Evolutionary conservation across 2,329 filamentous ascomycete species (phyloP), one percentile per base, ranked within the genome.

Genomic region (Ophiostoma sp.): DNA sequence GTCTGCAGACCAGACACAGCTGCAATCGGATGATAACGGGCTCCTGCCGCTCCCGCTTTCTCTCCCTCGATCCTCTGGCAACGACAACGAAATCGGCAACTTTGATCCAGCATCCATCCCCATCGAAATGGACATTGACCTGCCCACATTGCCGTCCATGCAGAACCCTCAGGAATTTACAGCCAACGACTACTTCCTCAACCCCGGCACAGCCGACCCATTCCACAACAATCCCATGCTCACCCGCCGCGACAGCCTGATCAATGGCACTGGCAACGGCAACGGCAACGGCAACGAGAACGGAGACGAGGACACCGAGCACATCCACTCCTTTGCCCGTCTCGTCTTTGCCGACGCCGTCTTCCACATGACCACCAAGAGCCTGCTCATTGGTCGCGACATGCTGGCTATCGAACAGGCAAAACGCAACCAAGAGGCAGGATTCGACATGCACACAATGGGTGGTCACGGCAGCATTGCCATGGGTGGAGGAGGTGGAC

Each of bases 311-410:
- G 76, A 78, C 75, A 76, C 76, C 76, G 76, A 70, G 74, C 42
- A 81, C 66, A 80, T 89, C 17, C 86, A 89, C 78, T 88, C 87
- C 2, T 89, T 88, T 79, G 87, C 87, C 59, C 84, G 85, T 70
- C 84, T 95, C 75, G 88, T 90, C 78, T 94, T 95, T 79, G 86
- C 88, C 76, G 92, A 95, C 83, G 91, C 92, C 79, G 87, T 90
- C 72, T 94, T 93, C 80, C 92, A 93, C 81, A 92, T 95, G 89
- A 93, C 90, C 70, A 93, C 91, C 1, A 91, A 91, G 77, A 86
- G 88, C 70, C 87, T 94, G 77, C 88, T 92, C 73, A 88, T 95
- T 36, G 92, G 92, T 72, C 90, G 92, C 75, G 92, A 94, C 80
- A 86, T 90, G 78, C 82, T 85, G 70, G 89, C 89, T 11, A 81